Percentiles rank a stretch among this genome's conserved stretches.
Evolutionary conservation across 306 rosid species (phyloP).

Genomic region (Lotus japonicus): DNA sequence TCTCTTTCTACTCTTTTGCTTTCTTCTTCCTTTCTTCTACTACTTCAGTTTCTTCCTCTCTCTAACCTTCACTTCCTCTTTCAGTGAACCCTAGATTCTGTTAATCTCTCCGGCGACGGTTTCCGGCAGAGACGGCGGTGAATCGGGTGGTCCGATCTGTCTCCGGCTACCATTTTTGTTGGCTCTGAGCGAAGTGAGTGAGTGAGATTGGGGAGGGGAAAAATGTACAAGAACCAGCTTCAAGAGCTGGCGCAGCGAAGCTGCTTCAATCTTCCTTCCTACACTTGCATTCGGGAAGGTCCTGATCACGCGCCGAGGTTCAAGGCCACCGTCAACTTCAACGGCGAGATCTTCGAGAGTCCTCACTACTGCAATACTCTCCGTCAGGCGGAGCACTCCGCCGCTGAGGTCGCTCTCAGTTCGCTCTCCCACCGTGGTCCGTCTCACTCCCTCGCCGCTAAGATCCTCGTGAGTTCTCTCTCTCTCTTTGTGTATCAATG

Average conservation of each 20-base stretch:
- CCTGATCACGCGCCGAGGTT: constrained; percentile 95
- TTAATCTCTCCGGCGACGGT: constrained; percentile 14
- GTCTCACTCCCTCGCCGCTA: constrained; percentile 81
- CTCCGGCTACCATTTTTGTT: constrained; percentile 3
- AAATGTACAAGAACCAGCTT: constrained; percentile 98
- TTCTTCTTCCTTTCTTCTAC: not conserved
- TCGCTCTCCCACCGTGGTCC: constrained; percentile 75
- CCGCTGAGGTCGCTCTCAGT: constrained; percentile 77
- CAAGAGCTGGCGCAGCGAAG: constrained; percentile 96
- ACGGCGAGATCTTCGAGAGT: constrained; percentile 83
- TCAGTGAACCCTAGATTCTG: constrained; percentile 25
- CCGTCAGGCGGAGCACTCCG: constrained; percentile 90
- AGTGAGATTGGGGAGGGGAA: constrained; percentile 25
- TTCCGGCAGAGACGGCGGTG: constrained; percentile 24
- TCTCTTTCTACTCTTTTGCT: not conserved
- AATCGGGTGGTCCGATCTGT: constrained; percentile 40
- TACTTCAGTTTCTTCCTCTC: not conserved
- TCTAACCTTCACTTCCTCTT: not conserved
- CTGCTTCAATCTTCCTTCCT: constrained; percentile 91
- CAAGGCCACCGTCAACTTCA: constrained; percentile 82
- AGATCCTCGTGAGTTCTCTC: constrained; percentile 54
- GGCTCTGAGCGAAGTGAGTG: not conserved
- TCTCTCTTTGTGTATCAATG: not conserved
- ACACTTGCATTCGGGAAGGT: constrained; percentile 85
- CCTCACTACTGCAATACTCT: constrained; percentile 74